Conservation (phyloP, 108 stramenopile species). For the Craspedostauros australis region DNA sequence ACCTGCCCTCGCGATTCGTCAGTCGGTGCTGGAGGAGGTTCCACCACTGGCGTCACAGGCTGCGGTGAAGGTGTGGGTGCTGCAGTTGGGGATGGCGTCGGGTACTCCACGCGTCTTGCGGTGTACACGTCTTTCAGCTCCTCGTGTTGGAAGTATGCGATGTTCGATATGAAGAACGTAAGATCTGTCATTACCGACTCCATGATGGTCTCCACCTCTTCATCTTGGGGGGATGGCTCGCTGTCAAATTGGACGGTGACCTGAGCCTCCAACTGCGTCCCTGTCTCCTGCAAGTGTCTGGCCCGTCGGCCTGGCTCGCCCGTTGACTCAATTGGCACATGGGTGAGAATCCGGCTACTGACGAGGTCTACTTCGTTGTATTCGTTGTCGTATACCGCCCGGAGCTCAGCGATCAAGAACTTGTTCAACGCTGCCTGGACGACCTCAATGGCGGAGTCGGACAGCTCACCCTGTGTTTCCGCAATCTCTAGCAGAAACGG, state of each 20-base stretch:
- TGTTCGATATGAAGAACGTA: slow-evolving; percentile 25
- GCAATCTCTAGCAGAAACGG: slow-evolving; percentile 31
- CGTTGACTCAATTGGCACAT: not conserved
- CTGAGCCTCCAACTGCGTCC: slow-evolving; percentile 26
- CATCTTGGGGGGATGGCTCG: slow-evolving; percentile 32
- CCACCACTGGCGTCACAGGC: no score
- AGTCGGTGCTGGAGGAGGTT: no score
- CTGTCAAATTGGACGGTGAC: slow-evolving; percentile 36
- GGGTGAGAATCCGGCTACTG: slow-evolving; percentile 7
- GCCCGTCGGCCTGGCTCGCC: slow-evolving; percentile 2
- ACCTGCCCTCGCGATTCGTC: not conserved
- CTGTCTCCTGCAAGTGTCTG: slow-evolving; percentile 12
- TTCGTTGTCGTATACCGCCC: slow-evolving; percentile 9
- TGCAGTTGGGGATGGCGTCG: slow-evolving; percentile 1
- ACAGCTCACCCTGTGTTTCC: slow-evolving; percentile 28
- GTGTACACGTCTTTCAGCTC: slow-evolving; percentile 27
- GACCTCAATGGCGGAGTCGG: slow-evolving; percentile 11
- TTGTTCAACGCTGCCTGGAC: slow-evolving; percentile 30
- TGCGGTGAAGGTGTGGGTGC: no score
- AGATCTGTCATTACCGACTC: slow-evolving; percentile 20
- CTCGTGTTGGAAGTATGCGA: slow-evolving; percentile 18
- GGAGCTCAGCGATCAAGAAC: slow-evolving; percentile 33
- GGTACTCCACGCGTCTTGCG: slow-evolving; percentile 26
- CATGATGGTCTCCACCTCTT: slow-evolving; percentile 7
- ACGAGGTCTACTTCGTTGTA: slow-evolving; percentile 15